Base-by-base conservation (phyloP, 2,329 filamentous ascomycete genomes). In the Fusarium succisae region DNA sequence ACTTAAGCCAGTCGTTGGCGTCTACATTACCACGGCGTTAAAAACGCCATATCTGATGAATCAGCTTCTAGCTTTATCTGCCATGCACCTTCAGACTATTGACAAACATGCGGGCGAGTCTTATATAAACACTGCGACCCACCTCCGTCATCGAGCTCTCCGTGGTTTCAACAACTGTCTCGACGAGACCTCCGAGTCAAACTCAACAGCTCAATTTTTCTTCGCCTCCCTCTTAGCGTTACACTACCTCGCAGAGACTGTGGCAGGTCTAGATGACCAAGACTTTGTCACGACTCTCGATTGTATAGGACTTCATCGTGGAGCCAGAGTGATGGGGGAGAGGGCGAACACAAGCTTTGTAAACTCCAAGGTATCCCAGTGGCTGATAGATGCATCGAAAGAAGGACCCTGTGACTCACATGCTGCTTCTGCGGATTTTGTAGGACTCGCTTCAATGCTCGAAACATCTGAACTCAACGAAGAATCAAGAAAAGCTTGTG, bases 31-130 rank as follows among this genome's bases (percentile, higher is more conserved):
- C 6, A 28, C 50, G 7, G 64, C 69, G 5, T 32, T 73, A 3
- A 57, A 65, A 18, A 60, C 60, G 2, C 64, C 70, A 4, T 73
- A 73, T 26, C 43, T 73, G 0, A 69, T 73, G 70, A 73, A 73
- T 26, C 60, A 73, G 14, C 56, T 72, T 3, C 64, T 73, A 8
- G 70, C 70, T 0, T n/a, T 73, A 12, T 53, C 69, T 10, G 70
- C 70, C 6, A 71, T 73, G 47, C 43, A 73, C 18, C 39, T 72
- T 2, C 13, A 18, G 4, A 45, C 41, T 2, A 11, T 44, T 10
- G 26, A 69, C 1, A 38, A 32, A 8, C 43, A 38, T 1, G 26
- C 22, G 3, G 44, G 38, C 8, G 39, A 48, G 10, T 39, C 32
- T 20, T 66, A 72, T 12, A 51, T 11, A 3, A 39, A 45, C 13